These are phyloP conservation scores for Ceratorhiza oryzae-sativae DNA, from an alignment of 1,284 basidiomycete species.

Conservation along the genomic window DNA sequence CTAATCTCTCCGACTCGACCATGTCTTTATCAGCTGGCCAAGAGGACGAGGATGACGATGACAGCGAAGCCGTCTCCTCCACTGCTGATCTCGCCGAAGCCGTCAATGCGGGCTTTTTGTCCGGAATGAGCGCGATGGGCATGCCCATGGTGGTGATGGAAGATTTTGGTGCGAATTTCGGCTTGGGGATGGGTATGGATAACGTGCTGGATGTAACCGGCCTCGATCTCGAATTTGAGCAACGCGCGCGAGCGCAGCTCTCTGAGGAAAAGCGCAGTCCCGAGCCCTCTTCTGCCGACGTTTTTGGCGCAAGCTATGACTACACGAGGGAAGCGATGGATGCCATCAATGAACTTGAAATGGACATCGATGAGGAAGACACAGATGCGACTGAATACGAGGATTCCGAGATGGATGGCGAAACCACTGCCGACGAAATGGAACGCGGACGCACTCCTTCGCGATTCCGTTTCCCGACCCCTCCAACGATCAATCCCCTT, in stretches of 20 bases:
- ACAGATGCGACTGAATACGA: slow-evolving; percentile 35
- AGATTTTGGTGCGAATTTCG: slow-evolving; percentile 19
- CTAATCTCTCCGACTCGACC: slow-evolving; percentile 32
- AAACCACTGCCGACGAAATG: slow-evolving; percentile 26
- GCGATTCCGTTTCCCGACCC: slow-evolving; percentile 31
- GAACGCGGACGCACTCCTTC: slow-evolving; percentile 26
- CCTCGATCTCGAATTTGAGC: slow-evolving; percentile 33
- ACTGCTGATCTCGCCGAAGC: slow-evolving; percentile 30
- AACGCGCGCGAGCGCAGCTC: slow-evolving; percentile 28
- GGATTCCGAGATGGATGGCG: slow-evolving; percentile 34
- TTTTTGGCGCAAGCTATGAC: slow-evolving; percentile 8
- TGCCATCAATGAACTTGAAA: slow-evolving; percentile 13
- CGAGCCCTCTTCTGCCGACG: not conserved
- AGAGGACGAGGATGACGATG: slow-evolving; percentile 34
- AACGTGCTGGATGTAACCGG: slow-evolving; percentile 22
- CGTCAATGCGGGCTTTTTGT: slow-evolving; percentile 27
- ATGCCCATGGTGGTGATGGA: slow-evolving; percentile 38
- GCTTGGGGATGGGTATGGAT: slow-evolving; percentile 14
- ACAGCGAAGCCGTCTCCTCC: slow-evolving; percentile 28
- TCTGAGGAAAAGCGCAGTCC: slow-evolving; percentile 32
- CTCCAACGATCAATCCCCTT: slow-evolving; percentile 29
- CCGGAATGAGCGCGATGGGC: slow-evolving; percentile 11
- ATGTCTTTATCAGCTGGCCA: slow-evolving; percentile 24
- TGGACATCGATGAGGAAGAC: slow-evolving; percentile 23
- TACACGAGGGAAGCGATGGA: slow-evolving; percentile 30